Conservation (phyloP, 331 rosid genomes). For the Dryas integrifolia region DNA sequence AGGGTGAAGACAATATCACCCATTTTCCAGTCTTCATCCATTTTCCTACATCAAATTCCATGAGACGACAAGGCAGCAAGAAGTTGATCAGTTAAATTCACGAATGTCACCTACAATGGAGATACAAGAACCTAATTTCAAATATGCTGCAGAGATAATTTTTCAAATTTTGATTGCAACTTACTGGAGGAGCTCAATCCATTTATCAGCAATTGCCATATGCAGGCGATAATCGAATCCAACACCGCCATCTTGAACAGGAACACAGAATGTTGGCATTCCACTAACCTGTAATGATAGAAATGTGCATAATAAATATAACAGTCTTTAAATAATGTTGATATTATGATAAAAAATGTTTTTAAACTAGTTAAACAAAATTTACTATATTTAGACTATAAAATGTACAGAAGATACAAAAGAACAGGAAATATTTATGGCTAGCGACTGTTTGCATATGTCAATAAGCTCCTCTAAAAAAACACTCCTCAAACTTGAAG, state of each 20-base stretch:
- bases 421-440: background rate
- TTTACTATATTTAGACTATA: background rate
- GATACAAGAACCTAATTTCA: slow-evolving; percentile 8
- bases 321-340: slow-evolving; percentile 8
- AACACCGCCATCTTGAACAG: slow-evolving; percentile 82
- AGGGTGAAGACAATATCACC: slow-evolving; percentile 76
- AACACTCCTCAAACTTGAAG: background rate
- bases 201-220: slow-evolving; percentile 98
- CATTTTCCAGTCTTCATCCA: slow-evolving; percentile 82
- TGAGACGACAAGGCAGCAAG: slow-evolving; percentile 9
- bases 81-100: background rate
- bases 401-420: background rate
- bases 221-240: slow-evolving; percentile 98
- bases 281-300: slow-evolving; percentile 84
- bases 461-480: background rate
- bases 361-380: background rate
- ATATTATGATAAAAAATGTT: slow-evolving; percentile 11
- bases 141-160: background rate
- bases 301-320: slow-evolving; percentile 3
- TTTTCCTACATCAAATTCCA: slow-evolving; percentile 45
- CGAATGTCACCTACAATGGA: background rate
- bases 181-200: slow-evolving; percentile 95
- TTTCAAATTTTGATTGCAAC: slow-evolving; percentile 8
- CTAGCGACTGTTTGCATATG: background rate
- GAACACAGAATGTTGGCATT: slow-evolving; percentile 95